A percentile compares a stretch with the other conserved stretches of the same genome.
Evolutionary conservation across 208 protist genomes (phyloP).

Genomic region (Acanthamoeba comandoni): DNA sequence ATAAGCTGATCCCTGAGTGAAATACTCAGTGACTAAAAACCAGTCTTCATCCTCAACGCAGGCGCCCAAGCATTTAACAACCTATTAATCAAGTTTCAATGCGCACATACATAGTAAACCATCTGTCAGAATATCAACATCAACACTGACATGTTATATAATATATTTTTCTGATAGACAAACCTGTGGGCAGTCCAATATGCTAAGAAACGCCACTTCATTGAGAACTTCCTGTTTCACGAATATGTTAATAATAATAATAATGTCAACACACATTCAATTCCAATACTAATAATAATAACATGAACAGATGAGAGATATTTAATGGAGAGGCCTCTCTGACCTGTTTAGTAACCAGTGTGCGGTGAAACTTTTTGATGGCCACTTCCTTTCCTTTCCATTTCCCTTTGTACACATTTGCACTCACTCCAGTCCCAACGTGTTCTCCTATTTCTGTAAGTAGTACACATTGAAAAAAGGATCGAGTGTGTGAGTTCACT

Average conservation of each 20-base stretch:
- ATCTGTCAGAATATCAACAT: too few relatives aligned
- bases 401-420: slow-evolving; percentile 24
- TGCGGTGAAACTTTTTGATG: slow-evolving; percentile 56
- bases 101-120: too few relatives aligned
- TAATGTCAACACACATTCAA: too few relatives aligned
- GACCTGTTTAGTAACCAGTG: slow-evolving; percentile 30
- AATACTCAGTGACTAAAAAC: slow-evolving; percentile 69
- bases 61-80: slow-evolving; percentile 53
- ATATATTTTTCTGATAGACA: too few relatives aligned
- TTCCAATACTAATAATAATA: too few relatives aligned
- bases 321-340: too few relatives aligned
- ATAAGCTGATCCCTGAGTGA: slow-evolving; percentile 3
- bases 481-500: too few relatives aligned
- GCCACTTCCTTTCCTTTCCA: slow-evolving; percentile 38
- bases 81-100: too few relatives aligned
- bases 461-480: slow-evolving; percentile 13
- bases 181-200: too few relatives aligned
- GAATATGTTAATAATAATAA: background rate
- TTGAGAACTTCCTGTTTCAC: slow-evolving; percentile 9
- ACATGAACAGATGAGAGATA: too few relatives aligned
- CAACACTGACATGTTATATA: too few relatives aligned
- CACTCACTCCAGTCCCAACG: slow-evolving; percentile 50
- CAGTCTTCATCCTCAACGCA: slow-evolving; percentile 40
- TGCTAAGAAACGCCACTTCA: slow-evolving; percentile 51
- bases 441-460: slow-evolving; percentile 41